Percentiles rank a stretch among this genome's conserved stretches.
These are phyloP conservation scores for Penicillium atrosanguineum DNA, from an alignment of 495 filamentous ascomycete species.

Conservation along the genomic window DNA sequence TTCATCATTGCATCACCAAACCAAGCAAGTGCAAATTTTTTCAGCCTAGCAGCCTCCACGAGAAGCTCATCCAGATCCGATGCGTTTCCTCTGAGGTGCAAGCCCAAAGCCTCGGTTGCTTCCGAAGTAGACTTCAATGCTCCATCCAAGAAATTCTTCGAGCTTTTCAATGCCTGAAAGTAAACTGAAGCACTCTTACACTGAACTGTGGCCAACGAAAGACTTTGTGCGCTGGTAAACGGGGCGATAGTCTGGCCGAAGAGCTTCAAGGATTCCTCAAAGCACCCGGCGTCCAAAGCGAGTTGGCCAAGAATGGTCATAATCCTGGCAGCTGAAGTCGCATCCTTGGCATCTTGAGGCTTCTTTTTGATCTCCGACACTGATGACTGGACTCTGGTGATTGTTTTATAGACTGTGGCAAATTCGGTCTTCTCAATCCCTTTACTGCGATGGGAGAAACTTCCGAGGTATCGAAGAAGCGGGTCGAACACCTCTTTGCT, in stretches of 20 bases:
- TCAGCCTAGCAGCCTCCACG: conserved; percentile 58
- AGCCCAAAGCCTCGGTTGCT: conserved; percentile 48
- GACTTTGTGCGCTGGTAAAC: conserved; percentile 32
- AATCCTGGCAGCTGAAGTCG: conserved; percentile 31
- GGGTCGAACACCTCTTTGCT: conserved; percentile 70
- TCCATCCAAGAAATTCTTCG: conserved; percentile 17
- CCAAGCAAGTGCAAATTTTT: conserved; percentile 57
- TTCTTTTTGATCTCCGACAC: conserved; percentile 31
- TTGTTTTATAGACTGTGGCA: conserved; percentile 31
- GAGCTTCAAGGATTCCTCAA: conserved; percentile 43
- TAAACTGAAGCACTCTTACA: conserved; percentile 44
- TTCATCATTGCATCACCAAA: conserved; percentile 43
- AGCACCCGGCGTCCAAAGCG: conserved; percentile 44
- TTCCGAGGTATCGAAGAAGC: conserved; percentile 60
- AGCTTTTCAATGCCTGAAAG: conserved; percentile 35
- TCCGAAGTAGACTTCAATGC: conserved; percentile 29
- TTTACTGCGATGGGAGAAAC: conserved; percentile 56
- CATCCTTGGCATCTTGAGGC: conserved; percentile 21
- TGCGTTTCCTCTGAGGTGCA: conserved; percentile 61
- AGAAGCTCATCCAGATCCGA: conserved; percentile 70
- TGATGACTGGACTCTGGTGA: conserved; percentile 39
- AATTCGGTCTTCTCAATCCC: conserved; percentile 42
- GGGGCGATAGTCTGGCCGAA: conserved; percentile 34
- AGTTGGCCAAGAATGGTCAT: conserved; percentile 41
- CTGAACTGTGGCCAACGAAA: conserved; percentile 36